phyloP scores from a whole-genome alignment of 257 asterid species.

The Thymus mandschuricus region DNA sequence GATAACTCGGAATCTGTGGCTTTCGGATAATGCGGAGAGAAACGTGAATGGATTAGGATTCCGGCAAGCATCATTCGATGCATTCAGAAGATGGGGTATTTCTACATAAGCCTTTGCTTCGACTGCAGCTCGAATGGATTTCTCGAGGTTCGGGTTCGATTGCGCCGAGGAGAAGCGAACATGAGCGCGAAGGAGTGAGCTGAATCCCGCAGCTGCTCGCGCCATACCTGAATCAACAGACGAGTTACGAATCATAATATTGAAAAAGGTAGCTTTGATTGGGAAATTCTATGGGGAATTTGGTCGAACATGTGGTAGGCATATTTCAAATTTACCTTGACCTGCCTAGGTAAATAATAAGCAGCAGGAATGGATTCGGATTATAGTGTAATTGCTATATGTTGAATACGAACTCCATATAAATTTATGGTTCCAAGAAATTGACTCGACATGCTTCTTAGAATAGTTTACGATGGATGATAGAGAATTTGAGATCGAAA shows the following conservation, averaged over 20 bases:
- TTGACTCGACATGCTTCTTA: too few species aligned
- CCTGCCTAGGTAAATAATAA: too few species aligned
- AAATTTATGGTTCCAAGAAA: too few species aligned
- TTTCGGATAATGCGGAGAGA: slow-evolving; percentile 50
- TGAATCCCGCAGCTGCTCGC: neutral
- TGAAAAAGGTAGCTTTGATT: neutral
- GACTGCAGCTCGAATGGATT: slow-evolving; percentile 56
- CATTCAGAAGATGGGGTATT: slow-evolving; percentile 60
- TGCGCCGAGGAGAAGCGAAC: slow-evolving; percentile 35
- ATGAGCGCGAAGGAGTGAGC: slow-evolving; percentile 26
- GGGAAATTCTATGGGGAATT: slow-evolving; percentile 25
- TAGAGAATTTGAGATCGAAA: too few species aligned
- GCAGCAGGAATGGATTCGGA: too few species aligned
- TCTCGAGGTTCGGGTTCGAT: slow-evolving; percentile 42
- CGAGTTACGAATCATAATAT: too few species aligned
- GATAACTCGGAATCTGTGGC: slow-evolving; percentile 40
- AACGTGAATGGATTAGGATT: slow-evolving; percentile 70
- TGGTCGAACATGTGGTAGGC: slow-evolving; percentile 35
- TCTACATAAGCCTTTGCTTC: slow-evolving; percentile 52
- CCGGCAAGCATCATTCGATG: slow-evolving; percentile 32
- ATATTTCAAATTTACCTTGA: neutral
- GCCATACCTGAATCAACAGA: slow-evolving; percentile 15
- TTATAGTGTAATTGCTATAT: too few species aligned
- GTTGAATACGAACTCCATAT: too few species aligned
- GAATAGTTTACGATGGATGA: too few species aligned